Conservation (phyloP, 1,139 yeast species). For the Saccharomyces pastorianus region DNA sequence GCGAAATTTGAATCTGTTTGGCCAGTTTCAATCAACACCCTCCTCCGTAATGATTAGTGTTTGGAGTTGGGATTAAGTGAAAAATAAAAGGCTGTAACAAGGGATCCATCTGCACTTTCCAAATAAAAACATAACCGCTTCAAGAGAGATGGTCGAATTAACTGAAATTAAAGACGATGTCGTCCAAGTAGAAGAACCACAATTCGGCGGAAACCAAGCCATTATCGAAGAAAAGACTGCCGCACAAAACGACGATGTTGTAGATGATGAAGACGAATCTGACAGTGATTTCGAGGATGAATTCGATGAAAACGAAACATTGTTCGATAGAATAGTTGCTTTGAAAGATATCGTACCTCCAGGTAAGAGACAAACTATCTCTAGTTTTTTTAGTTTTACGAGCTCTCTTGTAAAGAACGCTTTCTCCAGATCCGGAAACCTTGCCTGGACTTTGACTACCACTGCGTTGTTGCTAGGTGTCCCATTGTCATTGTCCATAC, state of each 20-base stretch:
- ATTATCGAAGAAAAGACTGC: constrained; percentile 14
- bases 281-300: constrained; percentile 66
- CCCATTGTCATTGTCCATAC: constrained; percentile 80
- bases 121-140: no score
- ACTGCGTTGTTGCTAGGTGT: constrained; percentile 83
- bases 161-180: constrained; percentile 30
- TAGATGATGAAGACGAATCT: constrained; percentile 45
- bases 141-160: constrained; percentile 25
- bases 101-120: no score
- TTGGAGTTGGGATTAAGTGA: not conserved
- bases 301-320: constrained; percentile 72
- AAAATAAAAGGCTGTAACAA: no score
- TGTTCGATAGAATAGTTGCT: constrained; percentile 81
- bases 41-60: not conserved
- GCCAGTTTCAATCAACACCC: not conserved
- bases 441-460: constrained; percentile 81
- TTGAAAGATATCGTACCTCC: constrained; percentile 90
- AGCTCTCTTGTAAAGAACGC: constrained; percentile 39
- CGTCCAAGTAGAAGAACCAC: constrained; percentile 17
- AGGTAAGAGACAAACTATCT: constrained; percentile 51
- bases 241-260: constrained; percentile 18
- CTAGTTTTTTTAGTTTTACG: constrained; percentile 34
- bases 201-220: constrained; percentile 20
- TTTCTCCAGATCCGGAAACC: constrained; percentile 56
- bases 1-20: not conserved